Conservation (phyloP, 345 rosid species). For the Citrus medica region DNA sequence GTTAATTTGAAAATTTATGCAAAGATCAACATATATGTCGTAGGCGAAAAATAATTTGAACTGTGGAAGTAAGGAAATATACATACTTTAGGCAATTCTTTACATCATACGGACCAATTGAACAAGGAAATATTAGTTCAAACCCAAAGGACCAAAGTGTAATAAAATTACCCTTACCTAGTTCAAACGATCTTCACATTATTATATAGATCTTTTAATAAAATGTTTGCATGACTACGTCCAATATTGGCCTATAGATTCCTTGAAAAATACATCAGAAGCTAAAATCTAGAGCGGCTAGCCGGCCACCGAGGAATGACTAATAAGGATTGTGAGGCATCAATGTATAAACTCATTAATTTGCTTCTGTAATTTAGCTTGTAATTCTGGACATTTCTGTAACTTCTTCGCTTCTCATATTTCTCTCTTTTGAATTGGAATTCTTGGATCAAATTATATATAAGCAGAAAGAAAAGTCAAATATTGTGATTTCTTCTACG, state of each 20-base stretch:
- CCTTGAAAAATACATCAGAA: not conserved
- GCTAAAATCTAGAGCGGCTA: not conserved
- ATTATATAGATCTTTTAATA: not conserved
- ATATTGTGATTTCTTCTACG: not conserved
- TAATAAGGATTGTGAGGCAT: not conserved
- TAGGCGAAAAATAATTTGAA: too few relatives aligned
- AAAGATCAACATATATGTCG: not conserved
- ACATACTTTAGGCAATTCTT: too few relatives aligned
- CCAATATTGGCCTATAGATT: not conserved
- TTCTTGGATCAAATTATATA: not conserved
- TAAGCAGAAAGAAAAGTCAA: too few relatives aligned
- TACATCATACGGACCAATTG: not conserved
- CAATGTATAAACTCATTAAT: not conserved
- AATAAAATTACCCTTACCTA: not conserved
- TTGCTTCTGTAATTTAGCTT: not conserved
- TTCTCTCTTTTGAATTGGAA: not conserved
- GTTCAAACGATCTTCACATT: not conserved
- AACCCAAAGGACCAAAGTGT: not conserved
- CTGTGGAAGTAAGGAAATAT: not conserved
- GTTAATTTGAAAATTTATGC: not conserved
- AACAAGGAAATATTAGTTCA: too few relatives aligned
- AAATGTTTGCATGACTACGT: not conserved
- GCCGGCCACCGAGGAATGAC: not conserved
- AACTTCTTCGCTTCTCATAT: too few relatives aligned
- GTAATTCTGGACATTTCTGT: not conserved